Evolutionary conservation across 257 asterid genomes (phyloP).

Genomic region (Ligustrum vulgare): DNA sequence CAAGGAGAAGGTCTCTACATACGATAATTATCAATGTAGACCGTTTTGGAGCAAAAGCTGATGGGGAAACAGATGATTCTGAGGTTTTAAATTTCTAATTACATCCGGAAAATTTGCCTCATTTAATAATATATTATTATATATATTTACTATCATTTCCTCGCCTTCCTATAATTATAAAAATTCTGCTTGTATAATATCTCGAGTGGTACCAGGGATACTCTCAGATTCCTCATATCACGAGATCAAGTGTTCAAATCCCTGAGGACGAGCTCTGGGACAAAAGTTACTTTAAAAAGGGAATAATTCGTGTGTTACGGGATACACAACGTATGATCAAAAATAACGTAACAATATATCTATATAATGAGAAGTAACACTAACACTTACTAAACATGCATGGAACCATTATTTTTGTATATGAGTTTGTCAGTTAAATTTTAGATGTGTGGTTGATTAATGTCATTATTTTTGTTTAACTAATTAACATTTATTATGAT

Average conservation of each 20-base stretch:
- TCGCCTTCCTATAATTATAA: no score
- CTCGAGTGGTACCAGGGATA: no score
- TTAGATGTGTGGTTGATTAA: slow-evolving; percentile 20
- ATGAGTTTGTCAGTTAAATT: slow-evolving; percentile 12
- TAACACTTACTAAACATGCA: background rate
- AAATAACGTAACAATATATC: no score
- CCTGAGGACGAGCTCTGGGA: no score
- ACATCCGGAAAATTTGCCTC: background rate
- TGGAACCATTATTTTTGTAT: background rate
- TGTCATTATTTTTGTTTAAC: background rate
- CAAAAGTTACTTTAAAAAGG: no score
- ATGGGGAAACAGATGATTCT: slow-evolving; percentile 57
- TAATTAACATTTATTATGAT: slow-evolving; percentile 3
- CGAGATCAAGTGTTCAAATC: no score
- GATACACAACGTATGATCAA: no score
- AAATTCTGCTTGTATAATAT: no score
- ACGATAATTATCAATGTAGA: slow-evolving; percentile 43
- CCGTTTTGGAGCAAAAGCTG: slow-evolving; percentile 74
- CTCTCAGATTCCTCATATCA: no score
- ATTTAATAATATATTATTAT: background rate
- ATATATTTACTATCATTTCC: no score
- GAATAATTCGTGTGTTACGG: no score
- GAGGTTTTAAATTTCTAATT: slow-evolving; percentile 38
- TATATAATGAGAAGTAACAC: background rate
- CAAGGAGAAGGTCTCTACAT: slow-evolving; percentile 16